Evolutionary conservation across 2,329 filamentous ascomycete species (phyloP).

Genomic region (Aspergillus vadensis): DNA sequence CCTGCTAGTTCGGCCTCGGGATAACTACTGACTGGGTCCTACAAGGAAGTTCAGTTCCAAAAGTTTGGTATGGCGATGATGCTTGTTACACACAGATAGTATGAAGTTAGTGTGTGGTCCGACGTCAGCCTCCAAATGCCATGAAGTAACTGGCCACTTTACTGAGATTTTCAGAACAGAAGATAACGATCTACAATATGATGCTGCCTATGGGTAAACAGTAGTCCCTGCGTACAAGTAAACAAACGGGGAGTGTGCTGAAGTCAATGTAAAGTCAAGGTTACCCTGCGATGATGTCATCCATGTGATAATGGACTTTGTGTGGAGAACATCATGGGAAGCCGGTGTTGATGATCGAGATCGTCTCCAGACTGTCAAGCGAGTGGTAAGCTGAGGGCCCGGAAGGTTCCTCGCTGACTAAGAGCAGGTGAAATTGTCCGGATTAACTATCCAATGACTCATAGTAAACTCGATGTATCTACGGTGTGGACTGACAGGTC

Average conservation of each 20-base stretch:
- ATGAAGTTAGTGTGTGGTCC: not conserved
- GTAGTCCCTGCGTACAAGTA: not conserved
- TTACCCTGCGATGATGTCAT: not conserved
- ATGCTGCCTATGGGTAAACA: not conserved
- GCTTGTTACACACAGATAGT: not conserved
- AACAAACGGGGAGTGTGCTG: not conserved
- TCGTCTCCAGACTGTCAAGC: not conserved
- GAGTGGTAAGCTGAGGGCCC: too few relatives aligned
- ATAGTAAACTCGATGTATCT: too few relatives aligned
- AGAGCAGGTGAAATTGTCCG: not conserved
- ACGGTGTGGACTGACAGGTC: not conserved
- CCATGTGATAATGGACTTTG: not conserved
- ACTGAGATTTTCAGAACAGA: not conserved
- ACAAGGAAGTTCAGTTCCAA: not conserved
- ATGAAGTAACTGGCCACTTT: not conserved
- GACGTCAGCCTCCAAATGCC: not conserved
- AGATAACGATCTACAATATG: not conserved
- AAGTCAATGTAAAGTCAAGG: not conserved
- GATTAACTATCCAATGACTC: too few relatives aligned
- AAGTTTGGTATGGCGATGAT: not conserved
- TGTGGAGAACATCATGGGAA: not conserved
- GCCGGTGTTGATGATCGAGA: not conserved
- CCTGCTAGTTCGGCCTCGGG: not conserved
- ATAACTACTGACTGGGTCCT: not conserved
- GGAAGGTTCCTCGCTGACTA: not conserved